Base-by-base conservation (phyloP, 2,329 filamentous ascomycete species). In the Didymella keratinophila region DNA sequence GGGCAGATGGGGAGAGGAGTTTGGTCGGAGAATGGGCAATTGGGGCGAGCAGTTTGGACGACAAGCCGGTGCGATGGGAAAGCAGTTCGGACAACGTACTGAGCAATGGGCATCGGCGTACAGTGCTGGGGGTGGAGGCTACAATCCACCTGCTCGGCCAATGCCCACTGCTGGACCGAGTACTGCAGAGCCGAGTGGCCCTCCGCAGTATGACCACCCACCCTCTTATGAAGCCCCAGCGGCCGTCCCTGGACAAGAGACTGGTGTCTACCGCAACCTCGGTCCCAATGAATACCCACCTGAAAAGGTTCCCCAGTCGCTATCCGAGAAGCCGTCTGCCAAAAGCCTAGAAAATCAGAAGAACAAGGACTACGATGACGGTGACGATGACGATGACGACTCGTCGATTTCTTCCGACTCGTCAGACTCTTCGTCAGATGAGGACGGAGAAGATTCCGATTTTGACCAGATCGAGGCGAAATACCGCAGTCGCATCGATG, bases 1-100 rank as follows among this genome's bases (percentile, higher is more conserved):
- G 32, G 69, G 68, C 1, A 63, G 63, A 27, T 69, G 66, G 68
- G 74, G 75, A 2, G 71, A 76, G 52, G 67, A 75, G 10, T 71
- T 76, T 25, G 52, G 43, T 10, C 43, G 52, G 11, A 32, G 32
- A 7, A 47, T 54, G 43, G 52, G 52, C 1, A 48, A 42, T 10
- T 48, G 36, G 52, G 43, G 52, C 1, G 52, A 54, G 36, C 52
- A 54, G 10, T 18, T 54, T n/a, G 74, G 75, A 2, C 71, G 65
- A 50, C 64, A 57, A 16, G 72, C 70, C 7, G 69, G 58, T 36
- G 56, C 55, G 7, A 64, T 65, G 51, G 70, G 67, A 12, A 42
- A 64, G 18, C 60, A 71, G n/a, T 36, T 70, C 4, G 67, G 62
- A n/a, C 44, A 57, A 32, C 46, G 46, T 28, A 34, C 39, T 28